phyloP scores from a whole-genome alignment of 805 yeast genomes.

The Wickerhamiella lipophila region DNA sequence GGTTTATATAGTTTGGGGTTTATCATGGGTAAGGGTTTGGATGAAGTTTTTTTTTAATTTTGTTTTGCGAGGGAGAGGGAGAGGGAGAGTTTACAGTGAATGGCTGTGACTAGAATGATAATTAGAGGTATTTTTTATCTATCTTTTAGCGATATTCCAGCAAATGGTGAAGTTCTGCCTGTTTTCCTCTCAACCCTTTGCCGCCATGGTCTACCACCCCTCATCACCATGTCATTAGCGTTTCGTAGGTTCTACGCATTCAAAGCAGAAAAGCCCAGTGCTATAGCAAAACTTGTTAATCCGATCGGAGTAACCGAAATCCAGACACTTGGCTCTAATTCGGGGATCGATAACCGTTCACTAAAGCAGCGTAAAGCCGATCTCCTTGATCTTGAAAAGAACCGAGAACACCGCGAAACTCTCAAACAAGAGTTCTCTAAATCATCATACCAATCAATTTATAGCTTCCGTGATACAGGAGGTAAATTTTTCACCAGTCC shows the following conservation, averaged over 20 bases:
- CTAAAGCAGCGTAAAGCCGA: constrained; percentile 34
- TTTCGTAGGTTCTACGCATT: constrained; percentile 12
- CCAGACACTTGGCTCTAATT: constrained; percentile 32
- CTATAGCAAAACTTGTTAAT: constrained; percentile 25
- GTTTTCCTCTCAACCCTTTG: background rate
- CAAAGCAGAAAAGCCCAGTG: constrained; percentile 20
- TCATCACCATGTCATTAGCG: background rate
- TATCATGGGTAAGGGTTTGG: background rate
- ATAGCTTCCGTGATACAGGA: constrained; percentile 52
- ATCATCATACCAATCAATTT: constrained; percentile 55
- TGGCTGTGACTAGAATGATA: too few species aligned
- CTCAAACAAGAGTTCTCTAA: constrained; percentile 51
- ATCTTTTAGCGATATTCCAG: too few species aligned
- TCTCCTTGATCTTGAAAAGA: constrained; percentile 38
- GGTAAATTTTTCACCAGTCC: constrained; percentile 85
- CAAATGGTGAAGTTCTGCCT: too few species aligned
- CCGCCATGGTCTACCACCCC: background rate
- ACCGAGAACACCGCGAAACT: constrained; percentile 37
- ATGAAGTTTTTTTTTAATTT: too few species aligned
- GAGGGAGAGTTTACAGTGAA: too few species aligned
- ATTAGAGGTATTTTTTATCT: too few species aligned
- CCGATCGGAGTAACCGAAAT: constrained; percentile 37
- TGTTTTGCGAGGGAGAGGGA: too few species aligned
- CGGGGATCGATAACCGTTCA: constrained; percentile 32
- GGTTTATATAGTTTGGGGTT: background rate